Conservation (phyloP, 371 early-diverging fungal species). For the Apophysomyces ossiformis region DNA sequence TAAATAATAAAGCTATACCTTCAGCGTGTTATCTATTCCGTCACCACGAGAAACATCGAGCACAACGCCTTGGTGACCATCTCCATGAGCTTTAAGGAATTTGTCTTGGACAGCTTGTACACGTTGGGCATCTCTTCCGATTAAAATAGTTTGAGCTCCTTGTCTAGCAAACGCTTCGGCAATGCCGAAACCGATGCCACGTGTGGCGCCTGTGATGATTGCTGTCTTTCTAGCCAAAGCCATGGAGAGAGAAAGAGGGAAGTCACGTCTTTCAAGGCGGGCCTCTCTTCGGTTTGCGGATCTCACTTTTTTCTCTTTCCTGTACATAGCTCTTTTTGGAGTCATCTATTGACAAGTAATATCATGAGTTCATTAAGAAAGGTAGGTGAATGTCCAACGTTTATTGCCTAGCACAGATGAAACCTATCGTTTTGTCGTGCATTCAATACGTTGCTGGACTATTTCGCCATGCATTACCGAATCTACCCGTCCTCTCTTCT, state of each 20-base stretch:
- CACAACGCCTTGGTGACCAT: slow-evolving; percentile 44
- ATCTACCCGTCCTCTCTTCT: slow-evolving; percentile 6
- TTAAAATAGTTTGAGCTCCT: slow-evolving; percentile 60
- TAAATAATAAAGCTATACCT: slow-evolving; percentile 31
- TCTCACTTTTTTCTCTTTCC: background rate
- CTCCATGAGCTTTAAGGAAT: slow-evolving; percentile 28
- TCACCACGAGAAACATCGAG: slow-evolving; percentile 54
- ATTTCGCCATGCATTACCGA: background rate
- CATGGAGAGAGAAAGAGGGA: slow-evolving; percentile 20
- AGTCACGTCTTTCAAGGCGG: background rate
- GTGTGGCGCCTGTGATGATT: slow-evolving; percentile 74
- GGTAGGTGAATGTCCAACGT: slow-evolving; percentile 3
- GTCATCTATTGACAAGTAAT: no score
- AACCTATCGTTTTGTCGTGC: background rate
- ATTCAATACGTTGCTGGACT: background rate
- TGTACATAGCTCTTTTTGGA: background rate
- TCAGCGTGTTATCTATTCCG: slow-evolving; percentile 43
- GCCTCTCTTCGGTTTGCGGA: background rate
- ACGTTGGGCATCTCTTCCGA: slow-evolving; percentile 59
- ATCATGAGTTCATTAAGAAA: background rate
- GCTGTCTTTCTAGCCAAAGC: slow-evolving; percentile 50
- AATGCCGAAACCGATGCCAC: slow-evolving; percentile 77
- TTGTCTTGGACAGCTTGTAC: slow-evolving; percentile 35
- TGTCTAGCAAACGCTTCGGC: slow-evolving; percentile 62
- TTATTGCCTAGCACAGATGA: background rate